A percentile compares a stretch with the other conserved stretches of the same genome.
Evolutionary conservation across 1,284 basidiomycete genomes (phyloP).

Genomic region (Apiotrichum domesticum): DNA sequence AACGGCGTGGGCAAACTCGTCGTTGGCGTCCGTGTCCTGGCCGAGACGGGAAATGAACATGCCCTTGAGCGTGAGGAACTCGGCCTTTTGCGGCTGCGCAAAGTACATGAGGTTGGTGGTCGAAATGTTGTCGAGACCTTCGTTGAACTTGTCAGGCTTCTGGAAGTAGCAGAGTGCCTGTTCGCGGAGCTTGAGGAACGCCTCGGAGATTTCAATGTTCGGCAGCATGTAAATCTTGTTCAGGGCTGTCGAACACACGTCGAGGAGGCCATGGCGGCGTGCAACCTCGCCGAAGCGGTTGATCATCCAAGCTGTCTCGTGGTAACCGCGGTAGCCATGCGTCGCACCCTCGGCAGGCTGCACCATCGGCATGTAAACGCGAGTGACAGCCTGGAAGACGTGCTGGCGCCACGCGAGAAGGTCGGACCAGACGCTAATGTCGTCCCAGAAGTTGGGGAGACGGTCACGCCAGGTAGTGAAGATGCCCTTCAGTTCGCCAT

Average conservation of each 20-base stretch:
- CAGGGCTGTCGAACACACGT: conserved; percentile 90
- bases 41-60: conserved; percentile 93
- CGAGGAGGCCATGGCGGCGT: conserved; percentile 90
- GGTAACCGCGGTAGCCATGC: conserved; percentile 93
- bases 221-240: conserved; percentile 98
- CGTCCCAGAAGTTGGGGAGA: conserved; percentile 91
- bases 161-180: conserved; percentile 99
- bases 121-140: conserved; percentile 96
- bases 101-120: conserved; percentile 99
- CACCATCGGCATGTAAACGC: conserved; percentile 89
- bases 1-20: conserved; percentile 89
- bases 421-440: conserved; percentile 98
- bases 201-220: conserved; percentile 99
- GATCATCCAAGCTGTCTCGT: conserved; percentile 99
- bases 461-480: conserved; percentile 96
- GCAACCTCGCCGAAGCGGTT: conserved; percentile 99
- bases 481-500: conserved; percentile 90
- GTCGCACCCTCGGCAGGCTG: conserved; percentile 55
- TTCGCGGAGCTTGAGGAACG: conserved; percentile 96
- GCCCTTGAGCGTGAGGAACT: conserved; percentile 98
- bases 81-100: conserved; percentile 87
- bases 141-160: conserved; percentile 84
- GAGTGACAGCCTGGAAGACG: conserved; percentile 87
- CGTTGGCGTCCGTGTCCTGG: conserved; percentile 83
- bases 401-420: conserved; percentile 96